Percentiles rank a stretch among this genome's conserved stretches.
Evolutionary conservation across 2,329 filamentous ascomycete genomes (phyloP).

Genomic region (Colletotrichum plurivorum): DNA sequence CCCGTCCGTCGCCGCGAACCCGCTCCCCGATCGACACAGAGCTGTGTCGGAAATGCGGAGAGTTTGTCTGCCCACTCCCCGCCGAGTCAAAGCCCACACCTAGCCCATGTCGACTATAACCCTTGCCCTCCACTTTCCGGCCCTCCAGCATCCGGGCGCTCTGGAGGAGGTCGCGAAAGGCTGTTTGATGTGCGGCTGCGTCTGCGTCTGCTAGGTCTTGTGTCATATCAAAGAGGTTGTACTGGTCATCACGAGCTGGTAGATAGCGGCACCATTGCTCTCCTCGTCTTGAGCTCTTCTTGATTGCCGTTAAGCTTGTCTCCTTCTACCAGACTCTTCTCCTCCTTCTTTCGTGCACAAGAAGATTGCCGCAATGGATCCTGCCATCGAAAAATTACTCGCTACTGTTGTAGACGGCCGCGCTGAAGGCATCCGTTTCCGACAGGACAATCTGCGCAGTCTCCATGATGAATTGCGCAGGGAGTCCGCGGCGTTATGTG

Average conservation of each 20-base stretch:
- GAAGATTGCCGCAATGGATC: slow-evolving; percentile 11
- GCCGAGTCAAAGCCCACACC: not conserved
- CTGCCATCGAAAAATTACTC: slow-evolving; percentile 46
- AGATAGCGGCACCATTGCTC: no score
- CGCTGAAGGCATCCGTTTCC: slow-evolving; percentile 59
- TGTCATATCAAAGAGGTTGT: not conserved
- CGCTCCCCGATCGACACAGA: slow-evolving; percentile 15
- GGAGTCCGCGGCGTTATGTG: slow-evolving; percentile 51
- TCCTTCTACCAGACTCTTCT: not conserved
- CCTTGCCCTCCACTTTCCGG: slow-evolving; percentile 38
- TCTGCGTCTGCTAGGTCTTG: not conserved
- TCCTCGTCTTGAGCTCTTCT: no score
- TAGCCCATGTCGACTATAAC: not conserved
- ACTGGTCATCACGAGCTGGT: no score
- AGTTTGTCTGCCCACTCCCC: slow-evolving; percentile 3
- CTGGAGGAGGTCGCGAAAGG: not conserved
- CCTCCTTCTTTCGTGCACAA: not conserved
- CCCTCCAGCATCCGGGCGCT: not conserved
- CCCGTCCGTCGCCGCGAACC: slow-evolving; percentile 12
- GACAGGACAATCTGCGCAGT: slow-evolving; percentile 59
- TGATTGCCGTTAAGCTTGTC: no score
- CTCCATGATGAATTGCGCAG: slow-evolving; percentile 56
- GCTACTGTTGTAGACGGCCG: slow-evolving; percentile 60
- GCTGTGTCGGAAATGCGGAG: slow-evolving; percentile 26
- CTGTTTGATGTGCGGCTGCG: no score